phyloP scores from a whole-genome alignment of 1,139 yeast genomes.

The Hansenula sp. region DNA sequence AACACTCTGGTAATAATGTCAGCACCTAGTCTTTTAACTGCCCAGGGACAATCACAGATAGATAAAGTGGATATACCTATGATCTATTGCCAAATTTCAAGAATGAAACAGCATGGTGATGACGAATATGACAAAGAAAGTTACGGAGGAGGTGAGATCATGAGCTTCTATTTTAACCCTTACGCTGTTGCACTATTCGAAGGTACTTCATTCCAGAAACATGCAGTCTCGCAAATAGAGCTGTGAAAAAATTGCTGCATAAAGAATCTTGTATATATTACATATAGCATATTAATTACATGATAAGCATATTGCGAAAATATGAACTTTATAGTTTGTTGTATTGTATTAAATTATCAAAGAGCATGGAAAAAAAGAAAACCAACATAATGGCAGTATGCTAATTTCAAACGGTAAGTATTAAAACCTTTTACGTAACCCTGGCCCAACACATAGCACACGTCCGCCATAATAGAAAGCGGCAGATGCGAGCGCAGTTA shows the following conservation, averaged over 20 bases:
- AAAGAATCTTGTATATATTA: background rate
- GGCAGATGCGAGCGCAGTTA: conserved; percentile 29
- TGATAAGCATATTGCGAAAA: too few species aligned
- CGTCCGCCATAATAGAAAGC: conserved; percentile 30
- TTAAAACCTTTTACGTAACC: background rate
- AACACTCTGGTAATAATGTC: conserved; percentile 41
- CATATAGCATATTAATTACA: background rate
- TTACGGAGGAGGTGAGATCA: conserved; percentile 40
- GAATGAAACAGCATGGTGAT: conserved; percentile 19
- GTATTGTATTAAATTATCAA: too few species aligned
- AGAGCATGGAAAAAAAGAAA: background rate
- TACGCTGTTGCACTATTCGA: conserved; percentile 1
- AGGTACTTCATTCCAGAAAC: conserved; percentile 4
- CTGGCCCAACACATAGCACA: conserved; percentile 26
- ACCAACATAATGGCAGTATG: too few species aligned
- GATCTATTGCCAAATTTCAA: conserved; percentile 42
- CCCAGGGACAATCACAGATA: conserved; percentile 54
- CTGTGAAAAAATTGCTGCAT: background rate
- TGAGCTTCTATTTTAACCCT: conserved; percentile 43
- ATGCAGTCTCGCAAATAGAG: background rate
- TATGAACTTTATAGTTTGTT: too few species aligned
- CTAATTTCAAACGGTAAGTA: too few species aligned
- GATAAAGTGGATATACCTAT: conserved; percentile 54
- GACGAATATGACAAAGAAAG: conserved; percentile 34
- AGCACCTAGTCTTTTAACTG: conserved; percentile 58